Conservation (phyloP, 306 rosid genomes). For the Quercus berberidifolia region DNA sequence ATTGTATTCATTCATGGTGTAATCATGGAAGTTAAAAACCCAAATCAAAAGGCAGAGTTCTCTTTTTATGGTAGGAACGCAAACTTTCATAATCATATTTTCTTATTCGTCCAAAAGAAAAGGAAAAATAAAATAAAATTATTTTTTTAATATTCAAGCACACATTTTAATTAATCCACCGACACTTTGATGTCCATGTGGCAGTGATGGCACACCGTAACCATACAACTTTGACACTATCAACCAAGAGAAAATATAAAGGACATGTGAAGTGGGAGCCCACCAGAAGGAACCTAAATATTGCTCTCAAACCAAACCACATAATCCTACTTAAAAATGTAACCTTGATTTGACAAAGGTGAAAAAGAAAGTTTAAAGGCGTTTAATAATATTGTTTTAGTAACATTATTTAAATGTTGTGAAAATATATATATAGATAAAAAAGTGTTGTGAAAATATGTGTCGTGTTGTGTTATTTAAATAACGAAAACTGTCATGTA, state of each 20-base stretch:
- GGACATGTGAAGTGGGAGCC: too few species aligned
- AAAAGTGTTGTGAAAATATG: accelerated
- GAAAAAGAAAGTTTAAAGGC: accelerated
- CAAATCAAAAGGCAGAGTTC: conserved; percentile 20
- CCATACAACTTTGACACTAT: too few species aligned
- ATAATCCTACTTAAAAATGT: too few species aligned
- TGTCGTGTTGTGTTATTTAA: too few species aligned
- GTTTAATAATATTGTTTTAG: accelerated
- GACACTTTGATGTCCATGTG: too few species aligned
- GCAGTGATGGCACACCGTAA: too few species aligned
- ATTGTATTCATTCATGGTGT: background rate
- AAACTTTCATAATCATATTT: background rate
- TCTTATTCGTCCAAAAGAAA: background rate
- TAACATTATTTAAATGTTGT: accelerated
- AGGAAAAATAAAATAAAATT: background rate
- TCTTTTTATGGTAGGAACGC: conserved; percentile 7
- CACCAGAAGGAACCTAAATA: too few species aligned
- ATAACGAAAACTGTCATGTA: accelerated
- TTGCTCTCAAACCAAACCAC: too few species aligned
- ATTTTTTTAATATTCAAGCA: too few species aligned
- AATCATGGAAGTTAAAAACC: conserved; percentile 26
- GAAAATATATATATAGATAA: accelerated
- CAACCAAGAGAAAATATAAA: too few species aligned
- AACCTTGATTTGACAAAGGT: too few species aligned
- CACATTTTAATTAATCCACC: too few species aligned